These are phyloP conservation scores for Tulasnella sp. DNA, from an alignment of 768 basidiomycete species.

Conservation along the genomic window DNA sequence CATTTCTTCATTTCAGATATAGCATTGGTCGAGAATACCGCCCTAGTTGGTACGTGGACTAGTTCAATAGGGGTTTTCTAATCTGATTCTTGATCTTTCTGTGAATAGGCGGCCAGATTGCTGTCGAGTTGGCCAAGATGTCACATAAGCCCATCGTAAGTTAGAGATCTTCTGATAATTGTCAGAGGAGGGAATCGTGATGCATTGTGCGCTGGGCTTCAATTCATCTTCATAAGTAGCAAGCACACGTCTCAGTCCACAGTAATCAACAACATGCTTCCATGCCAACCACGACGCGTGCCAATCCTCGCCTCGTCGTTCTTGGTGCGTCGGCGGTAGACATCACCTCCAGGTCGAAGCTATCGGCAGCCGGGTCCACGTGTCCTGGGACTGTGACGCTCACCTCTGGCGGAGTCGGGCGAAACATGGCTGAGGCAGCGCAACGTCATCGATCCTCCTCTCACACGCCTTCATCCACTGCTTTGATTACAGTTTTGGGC, in stretches of 20 bases:
- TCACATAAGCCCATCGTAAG: constrained; percentile 19
- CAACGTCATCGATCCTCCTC: constrained; percentile 37
- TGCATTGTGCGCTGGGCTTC: neutral
- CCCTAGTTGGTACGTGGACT: constrained; percentile 60
- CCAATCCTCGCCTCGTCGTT: constrained; percentile 40
- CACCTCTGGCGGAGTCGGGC: constrained; percentile 78
- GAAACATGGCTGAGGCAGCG: constrained; percentile 91
- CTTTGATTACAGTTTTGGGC: neutral
- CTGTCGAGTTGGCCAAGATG: constrained; percentile 58
- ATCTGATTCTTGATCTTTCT: constrained; percentile 3
- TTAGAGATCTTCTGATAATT: constrained; percentile 24
- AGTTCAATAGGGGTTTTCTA: neutral
- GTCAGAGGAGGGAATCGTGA: constrained; percentile 4
- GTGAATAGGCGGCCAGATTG: constrained; percentile 61
- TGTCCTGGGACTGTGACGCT: constrained; percentile 64
- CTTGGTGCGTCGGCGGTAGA: constrained; percentile 87
- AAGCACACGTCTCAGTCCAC: constrained; percentile 21
- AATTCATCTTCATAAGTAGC: constrained; percentile 23
- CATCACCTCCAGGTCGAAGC: constrained; percentile 45
- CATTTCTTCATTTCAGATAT: constrained; percentile 42
- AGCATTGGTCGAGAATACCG: constrained; percentile 82
- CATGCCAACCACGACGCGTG: neutral
- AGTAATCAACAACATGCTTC: neutral
- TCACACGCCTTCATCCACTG: constrained; percentile 23
- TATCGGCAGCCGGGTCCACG: constrained; percentile 47